Base-by-base conservation (phyloP, 2,329 filamentous ascomycete species). In the Metarhizium guizhouense region DNA sequence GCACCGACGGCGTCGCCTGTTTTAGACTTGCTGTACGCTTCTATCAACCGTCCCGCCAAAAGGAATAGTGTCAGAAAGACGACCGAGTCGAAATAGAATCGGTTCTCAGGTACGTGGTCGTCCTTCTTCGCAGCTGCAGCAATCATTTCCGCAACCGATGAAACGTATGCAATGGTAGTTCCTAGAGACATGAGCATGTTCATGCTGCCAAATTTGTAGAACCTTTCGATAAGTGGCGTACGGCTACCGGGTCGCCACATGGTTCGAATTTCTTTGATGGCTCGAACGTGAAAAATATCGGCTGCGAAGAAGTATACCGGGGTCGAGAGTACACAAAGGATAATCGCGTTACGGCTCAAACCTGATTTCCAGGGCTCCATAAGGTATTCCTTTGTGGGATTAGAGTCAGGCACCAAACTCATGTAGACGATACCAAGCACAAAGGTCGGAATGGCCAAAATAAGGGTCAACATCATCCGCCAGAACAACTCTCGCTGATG, bases 131-230 rank as follows among this genome's bases (percentile, higher is more conserved):
- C 80, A 4, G 85, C 81, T 0, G 70, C 72, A 6, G 84, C 81
- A 53, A 90, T 85, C 67, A 96, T 79, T 60, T 95, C 85, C 16
- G 84, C 86, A 29, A 95, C 74, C 0, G 90, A 95, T 0, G 90
- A 86, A 59, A 95, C 75, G 68, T 95, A 96, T 1, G 92, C 92
- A 58, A 96, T 90, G 2, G 84, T 87, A 0, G 92, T 95, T 6
- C 91, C 92, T 2, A 95, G 78, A 7, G 88, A 94, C 71, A 96
- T 92, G 57, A 96, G 80, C 74, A 95, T 87, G 67, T 95, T 95
- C 92, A 96, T 96, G 74, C 91, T 96, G 8, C 92, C 92, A 65
- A 96, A 96, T n/a, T 88, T 85, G 68, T 91, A 90, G 65, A 96
- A 92, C 14, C 92, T 79, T 62, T 86, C 81, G 16, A 88, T 63